phyloP scores from a whole-genome alignment of 345 rosid genomes.

The Syzygium aqueum region DNA sequence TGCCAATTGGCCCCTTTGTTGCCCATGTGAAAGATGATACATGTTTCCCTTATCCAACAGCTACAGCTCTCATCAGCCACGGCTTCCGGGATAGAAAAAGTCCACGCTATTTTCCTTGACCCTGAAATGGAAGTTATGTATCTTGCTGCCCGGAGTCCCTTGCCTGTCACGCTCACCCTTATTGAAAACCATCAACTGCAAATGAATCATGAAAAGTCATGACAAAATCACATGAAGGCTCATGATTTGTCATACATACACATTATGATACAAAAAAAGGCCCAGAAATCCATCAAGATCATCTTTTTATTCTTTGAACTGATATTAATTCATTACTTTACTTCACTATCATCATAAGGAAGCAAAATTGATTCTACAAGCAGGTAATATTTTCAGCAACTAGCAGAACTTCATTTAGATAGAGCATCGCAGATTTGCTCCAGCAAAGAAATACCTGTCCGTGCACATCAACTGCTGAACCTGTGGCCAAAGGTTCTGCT shows the following conservation, averaged over 20 bases:
- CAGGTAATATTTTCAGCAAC: background rate
- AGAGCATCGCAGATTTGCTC: background rate
- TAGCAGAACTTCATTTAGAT: background rate
- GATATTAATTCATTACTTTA: background rate
- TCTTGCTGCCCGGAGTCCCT: conserved; percentile 35
- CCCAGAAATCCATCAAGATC: background rate
- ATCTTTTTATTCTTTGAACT: background rate
- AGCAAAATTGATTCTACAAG: background rate
- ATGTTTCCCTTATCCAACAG: background rate
- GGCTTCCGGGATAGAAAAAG: conserved; percentile 70
- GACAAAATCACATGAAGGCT: background rate
- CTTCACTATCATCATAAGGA: background rate
- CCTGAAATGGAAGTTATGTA: conserved; percentile 70
- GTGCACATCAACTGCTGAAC: conserved; percentile 86
- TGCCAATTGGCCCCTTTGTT: background rate
- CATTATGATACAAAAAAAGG: background rate
- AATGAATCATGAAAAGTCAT: background rate
- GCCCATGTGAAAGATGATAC: background rate
- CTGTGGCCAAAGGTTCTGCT: conserved; percentile 81
- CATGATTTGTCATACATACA: background rate
- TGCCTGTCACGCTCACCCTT: conserved; percentile 14
- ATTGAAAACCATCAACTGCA: conserved; percentile 63
- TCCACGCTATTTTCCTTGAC: conserved; percentile 67
- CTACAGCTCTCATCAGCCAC: conserved; percentile 11
- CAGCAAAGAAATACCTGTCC: conserved; percentile 52